Percentiles rank a stretch among this genome's conserved stretches.
Conservation (phyloP, 371 early-diverging fungal genomes). For the Mortierella sp. region DNA sequence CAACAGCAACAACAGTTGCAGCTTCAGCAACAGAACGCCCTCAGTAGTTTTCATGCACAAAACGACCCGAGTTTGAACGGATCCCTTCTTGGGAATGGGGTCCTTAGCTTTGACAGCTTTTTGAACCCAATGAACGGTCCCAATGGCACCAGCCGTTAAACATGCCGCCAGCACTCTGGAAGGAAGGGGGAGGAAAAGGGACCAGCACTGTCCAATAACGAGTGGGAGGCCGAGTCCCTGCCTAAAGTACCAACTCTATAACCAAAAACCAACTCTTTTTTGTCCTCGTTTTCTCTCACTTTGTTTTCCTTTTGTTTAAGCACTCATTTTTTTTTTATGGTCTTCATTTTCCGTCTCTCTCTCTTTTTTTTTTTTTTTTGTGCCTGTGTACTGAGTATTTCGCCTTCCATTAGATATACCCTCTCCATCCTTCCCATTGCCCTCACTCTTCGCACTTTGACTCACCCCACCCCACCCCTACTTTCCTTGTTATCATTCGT, state of each 20-base stretch:
- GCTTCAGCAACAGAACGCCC: conserved; percentile 8
- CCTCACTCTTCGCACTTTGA: no score
- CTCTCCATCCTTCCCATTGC: no score
- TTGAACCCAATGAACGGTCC: conserved; percentile 16
- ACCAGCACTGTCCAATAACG: neutral
- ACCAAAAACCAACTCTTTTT: neutral
- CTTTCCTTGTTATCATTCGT: no score
- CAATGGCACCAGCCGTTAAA: neutral
- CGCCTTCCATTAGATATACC: no score
- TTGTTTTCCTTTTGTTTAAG: no score
- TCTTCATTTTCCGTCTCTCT: conserved; percentile 5
- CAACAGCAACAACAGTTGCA: neutral
- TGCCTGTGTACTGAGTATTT: no score
- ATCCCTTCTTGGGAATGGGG: conserved; percentile 16
- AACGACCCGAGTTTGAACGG: conserved; percentile 5
- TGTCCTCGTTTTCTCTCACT: no score
- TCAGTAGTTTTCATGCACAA: neutral
- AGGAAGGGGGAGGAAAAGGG: neutral
- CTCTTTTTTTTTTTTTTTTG: neutral
- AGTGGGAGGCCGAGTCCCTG: neutral
- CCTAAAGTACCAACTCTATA: neutral
- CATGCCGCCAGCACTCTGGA: neutral
- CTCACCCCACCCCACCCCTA: no score
- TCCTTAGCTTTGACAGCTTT: conserved; percentile 25
- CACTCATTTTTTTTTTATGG: no score